phyloP scores from a whole-genome alignment of 2,329 filamentous ascomycete species.

The Paradendryphiella salina region DNA sequence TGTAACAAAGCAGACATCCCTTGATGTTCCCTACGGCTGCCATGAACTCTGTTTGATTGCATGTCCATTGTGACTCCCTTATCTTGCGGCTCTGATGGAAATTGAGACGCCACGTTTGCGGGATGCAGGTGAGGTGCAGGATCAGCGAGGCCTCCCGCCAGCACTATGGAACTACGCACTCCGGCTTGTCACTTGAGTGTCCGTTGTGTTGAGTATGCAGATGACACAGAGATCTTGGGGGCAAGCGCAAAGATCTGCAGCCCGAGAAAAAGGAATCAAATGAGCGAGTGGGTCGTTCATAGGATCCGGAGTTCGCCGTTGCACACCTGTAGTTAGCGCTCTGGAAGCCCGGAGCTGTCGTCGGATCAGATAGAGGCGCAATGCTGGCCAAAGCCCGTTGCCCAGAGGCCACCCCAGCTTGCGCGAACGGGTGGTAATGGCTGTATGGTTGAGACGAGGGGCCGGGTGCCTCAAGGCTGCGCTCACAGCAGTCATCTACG shows the following conservation, averaged over 20 bases:
- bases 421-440: conserved; percentile 22
- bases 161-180: conserved; percentile 24
- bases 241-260: conserved; percentile 9
- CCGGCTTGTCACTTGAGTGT: conserved; percentile 11
- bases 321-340: conserved; percentile 11
- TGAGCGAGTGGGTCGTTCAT: conserved; percentile 2
- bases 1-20: conserved; percentile 1
- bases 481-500: conserved; percentile 16
- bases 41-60: conserved; percentile 19
- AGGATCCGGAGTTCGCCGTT: conserved; percentile 4
- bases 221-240: conserved; percentile 14
- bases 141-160: conserved; percentile 16
- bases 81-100: conserved; percentile 15
- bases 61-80: conserved; percentile 15
- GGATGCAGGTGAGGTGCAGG: conserved; percentile 21
- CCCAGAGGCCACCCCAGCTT: conserved; percentile 14
- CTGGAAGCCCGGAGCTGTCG: conserved; percentile 10
- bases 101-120: conserved; percentile 26
- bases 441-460: conserved; percentile 28
- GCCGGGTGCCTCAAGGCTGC: conserved; percentile 2
- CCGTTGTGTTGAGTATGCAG: conserved; percentile 20
- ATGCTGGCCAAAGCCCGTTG: not conserved
- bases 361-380: conserved; percentile 1
- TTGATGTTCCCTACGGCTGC: conserved; percentile 1
- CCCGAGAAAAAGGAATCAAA: conserved; percentile 1